These are phyloP conservation scores for Puccinia triticina DNA, from an alignment of 1,284 basidiomycete species.

Conservation along the genomic window DNA sequence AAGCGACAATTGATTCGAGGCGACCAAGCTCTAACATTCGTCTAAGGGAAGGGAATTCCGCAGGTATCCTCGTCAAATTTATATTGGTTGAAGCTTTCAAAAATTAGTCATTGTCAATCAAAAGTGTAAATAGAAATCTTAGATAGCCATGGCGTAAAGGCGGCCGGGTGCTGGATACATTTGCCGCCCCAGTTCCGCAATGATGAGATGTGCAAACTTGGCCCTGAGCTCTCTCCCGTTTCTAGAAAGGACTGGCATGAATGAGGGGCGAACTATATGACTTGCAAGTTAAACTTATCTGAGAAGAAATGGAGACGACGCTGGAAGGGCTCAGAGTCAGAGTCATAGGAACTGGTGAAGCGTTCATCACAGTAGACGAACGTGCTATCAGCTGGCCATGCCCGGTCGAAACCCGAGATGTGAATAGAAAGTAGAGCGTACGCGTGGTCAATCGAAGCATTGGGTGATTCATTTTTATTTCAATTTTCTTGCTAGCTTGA, in stretches of 20 bases:
- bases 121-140: background rate
- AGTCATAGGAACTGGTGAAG: no score
- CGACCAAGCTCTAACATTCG: background rate
- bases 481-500: no score
- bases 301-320: no score
- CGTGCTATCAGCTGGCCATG: no score
- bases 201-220: conserved; percentile 12
- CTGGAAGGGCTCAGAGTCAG: no score
- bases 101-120: conserved; percentile 5
- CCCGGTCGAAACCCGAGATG: no score
- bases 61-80: background rate
- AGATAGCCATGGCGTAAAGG: background rate
- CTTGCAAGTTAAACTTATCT: no score
- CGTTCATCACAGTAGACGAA: no score
- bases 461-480: no score
- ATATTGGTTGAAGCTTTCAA: background rate
- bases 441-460: no score
- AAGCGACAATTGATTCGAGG: background rate
- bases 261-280: no score
- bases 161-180: background rate
- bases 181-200: background rate
- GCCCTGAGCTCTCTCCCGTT: background rate
- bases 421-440: no score
- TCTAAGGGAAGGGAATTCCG: background rate
- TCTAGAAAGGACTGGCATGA: background rate